These are phyloP conservation scores for Teunomyces barrocoloradensis DNA, from an alignment of 805 yeast species.

Conservation along the genomic window DNA sequence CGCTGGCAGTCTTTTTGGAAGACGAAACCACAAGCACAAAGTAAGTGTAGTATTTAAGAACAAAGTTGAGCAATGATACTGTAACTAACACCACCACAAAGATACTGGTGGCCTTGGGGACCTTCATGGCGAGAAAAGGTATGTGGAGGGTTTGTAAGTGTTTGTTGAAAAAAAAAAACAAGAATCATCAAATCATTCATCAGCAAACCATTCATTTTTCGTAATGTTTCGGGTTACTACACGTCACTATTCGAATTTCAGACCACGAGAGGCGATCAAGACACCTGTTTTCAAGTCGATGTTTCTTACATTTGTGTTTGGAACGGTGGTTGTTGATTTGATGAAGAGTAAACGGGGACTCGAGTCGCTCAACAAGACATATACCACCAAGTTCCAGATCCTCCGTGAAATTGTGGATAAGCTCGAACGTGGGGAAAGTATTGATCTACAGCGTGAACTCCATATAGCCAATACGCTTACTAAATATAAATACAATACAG, in stretches of 20 bases:
- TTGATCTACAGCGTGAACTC: conserved; percentile 44
- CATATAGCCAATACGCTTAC: conserved; percentile 43
- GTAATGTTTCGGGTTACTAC: conserved; percentile 1
- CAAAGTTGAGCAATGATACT: conserved; percentile 31
- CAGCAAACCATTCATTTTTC: neutral
- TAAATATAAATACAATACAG: conserved; percentile 29
- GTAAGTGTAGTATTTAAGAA: conserved; percentile 37
- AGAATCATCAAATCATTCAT: neutral
- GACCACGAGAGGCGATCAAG: conserved; percentile 6
- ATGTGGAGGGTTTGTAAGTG: neutral
- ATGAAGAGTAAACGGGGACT: conserved; percentile 43
- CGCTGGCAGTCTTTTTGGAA: conserved; percentile 21
- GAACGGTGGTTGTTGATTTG: conserved; percentile 47
- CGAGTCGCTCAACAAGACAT: conserved; percentile 42
- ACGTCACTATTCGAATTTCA: neutral
- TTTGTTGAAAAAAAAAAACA: neutral
- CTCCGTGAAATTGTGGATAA: conserved; percentile 30
- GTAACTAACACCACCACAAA: conserved; percentile 31
- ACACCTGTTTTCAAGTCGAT: conserved; percentile 39
- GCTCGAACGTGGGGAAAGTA: conserved; percentile 31
- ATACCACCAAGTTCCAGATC: conserved; percentile 32
- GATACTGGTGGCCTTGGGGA: conserved; percentile 34
- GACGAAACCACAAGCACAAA: conserved; percentile 33
- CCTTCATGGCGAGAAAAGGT: conserved; percentile 18
- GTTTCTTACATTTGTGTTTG: conserved; percentile 36